Base-by-base conservation (phyloP, 495 filamentous ascomycete genomes). In the Cercophora samala region DNA sequence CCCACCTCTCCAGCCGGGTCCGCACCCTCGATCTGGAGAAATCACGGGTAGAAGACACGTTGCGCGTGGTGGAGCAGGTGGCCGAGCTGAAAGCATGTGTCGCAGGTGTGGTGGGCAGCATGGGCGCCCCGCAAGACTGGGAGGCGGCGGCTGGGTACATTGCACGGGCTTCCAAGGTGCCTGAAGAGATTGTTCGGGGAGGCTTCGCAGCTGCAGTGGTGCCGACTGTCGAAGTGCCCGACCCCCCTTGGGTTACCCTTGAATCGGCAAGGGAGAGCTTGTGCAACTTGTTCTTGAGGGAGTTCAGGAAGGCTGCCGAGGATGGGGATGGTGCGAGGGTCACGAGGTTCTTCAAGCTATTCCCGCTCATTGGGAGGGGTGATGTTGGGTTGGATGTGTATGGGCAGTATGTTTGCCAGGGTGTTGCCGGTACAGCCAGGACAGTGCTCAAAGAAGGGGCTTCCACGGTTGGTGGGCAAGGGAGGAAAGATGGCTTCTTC, bases 81-180 rank as follows among this genome's bases (percentile, higher is more conserved):
- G 89, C 91, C 8, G 95, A 99, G 80, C 89, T 99, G 59, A 97
- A 97, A 77, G 88, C 93, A 6, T 99, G 95, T 73, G 91, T 98
- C 53, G 86, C 97, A 21, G 96, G 95, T n/a, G 93, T 98, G 25
- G 87, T 91, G 17, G 93, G 92, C 19, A 93, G 91, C 53, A 98
- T 99, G 95, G 96, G 95, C 15, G 95, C 93, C 2, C 90, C 96
- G 52, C 95, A 99, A 77, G 96, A 98, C 78, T 99, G 96, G 96
- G 95, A 99, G 79, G 94, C 90, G 0, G 95, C 95, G 4, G 95
- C 95, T 52, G 90, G 85, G 42, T 98, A 97, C 76, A 83, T 98
- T 54, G 86, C 89, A 61, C 88, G 95, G 13, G 92, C 96, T 4
- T 84, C 86, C 54, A 86, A 90, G 69, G 89, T 99, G 53, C 93